Percentiles rank a stretch among this genome's conserved stretches.
Conservation (phyloP, 768 basidiomycete genomes). For the Macrocybe gigantea region DNA sequence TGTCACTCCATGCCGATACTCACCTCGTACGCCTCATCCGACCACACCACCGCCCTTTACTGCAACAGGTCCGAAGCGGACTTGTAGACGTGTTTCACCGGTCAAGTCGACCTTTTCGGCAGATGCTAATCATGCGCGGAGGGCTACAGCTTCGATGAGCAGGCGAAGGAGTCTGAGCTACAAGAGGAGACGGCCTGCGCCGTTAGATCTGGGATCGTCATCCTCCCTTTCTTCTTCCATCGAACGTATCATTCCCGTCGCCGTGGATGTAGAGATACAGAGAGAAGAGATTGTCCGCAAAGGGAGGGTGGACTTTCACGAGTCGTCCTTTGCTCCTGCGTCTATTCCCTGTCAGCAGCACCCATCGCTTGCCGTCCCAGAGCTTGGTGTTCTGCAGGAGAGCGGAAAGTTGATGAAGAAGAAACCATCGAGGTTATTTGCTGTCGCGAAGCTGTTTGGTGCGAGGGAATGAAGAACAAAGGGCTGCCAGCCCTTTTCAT, state of each 20-base stretch:
- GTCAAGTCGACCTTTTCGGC: neutral
- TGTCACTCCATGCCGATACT: neutral
- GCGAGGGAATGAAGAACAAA: too few species aligned
- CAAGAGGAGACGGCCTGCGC: slow-evolving; percentile 29
- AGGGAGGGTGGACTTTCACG: slow-evolving; percentile 29
- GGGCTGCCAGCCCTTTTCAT: too few species aligned
- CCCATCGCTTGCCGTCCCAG: too few species aligned
- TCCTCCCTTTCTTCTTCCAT: slow-evolving; percentile 6
- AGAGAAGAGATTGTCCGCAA: slow-evolving; percentile 2
- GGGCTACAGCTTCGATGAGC: too few species aligned
- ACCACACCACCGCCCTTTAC: slow-evolving; percentile 3
- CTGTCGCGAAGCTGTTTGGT: too few species aligned
- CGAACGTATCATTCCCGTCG: slow-evolving; percentile 2
- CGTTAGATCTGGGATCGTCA: slow-evolving; percentile 25
- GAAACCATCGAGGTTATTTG: too few species aligned
- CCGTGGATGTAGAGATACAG: slow-evolving; percentile 3
- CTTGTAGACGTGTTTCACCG: neutral
- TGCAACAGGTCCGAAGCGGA: neutral
- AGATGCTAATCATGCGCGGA: too few species aligned
- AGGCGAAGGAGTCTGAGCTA: slow-evolving; percentile 7
- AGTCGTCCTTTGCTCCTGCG: slow-evolving; percentile 29
- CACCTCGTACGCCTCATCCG: slow-evolving; percentile 5
- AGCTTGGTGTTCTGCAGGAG: too few species aligned
- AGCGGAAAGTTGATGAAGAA: too few species aligned
- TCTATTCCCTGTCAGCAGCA: too few species aligned